Evolutionary conservation across 352 stramenopile species (phyloP), one percentile per base, ranked within the genome.

Genomic region (Phytophthora ramorum): DNA sequence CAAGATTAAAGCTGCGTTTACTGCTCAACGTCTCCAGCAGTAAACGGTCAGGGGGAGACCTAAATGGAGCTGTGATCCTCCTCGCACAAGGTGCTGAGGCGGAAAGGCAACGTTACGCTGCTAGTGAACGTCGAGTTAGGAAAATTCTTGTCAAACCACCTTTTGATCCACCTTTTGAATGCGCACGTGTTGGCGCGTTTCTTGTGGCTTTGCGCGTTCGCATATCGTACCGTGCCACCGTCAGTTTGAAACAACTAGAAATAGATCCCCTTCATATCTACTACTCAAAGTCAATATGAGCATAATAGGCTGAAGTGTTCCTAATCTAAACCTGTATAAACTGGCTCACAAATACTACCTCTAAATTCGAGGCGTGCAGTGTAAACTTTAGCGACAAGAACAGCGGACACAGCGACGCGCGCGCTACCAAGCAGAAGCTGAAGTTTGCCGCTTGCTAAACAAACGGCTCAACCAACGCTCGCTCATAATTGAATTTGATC

Each of bases 91-190:
- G 26, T 14, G n/a, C n/a, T n/a, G 41, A 9, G 19, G 13, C 1
- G 41, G 24, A 48, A 28, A 24, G 17, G 41, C 16, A 48, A 13
- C 45, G 45, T 9, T 52, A 52, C 22, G 13, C 17, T 10, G 3
- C 0, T 7, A 7, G 32, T 0, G 37, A 17, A 7, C 37, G 16
- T 43, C 37, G 16, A 17, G 3, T 37, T 8, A 19, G 38, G 50
- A 51, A 62, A 41, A 34, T 63, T 63, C 51, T 63, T 55, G 51
- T 68, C 60, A 61, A 62, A 68, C 51, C 6, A 61, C 24, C 8
- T 9, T 13, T 38, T 12, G 37, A 14, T 12, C 41, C 32, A 55
- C 32, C 30, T 14, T 54, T 60, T 60, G 59, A 47, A 61, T 60
- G 60, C 52, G 19, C 41, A 47, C 3, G 22, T 44, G 20, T 22